Percentiles rank a stretch among this genome's conserved stretches.
phyloP scores from a whole-genome alignment of 495 filamentous ascomycete genomes.

The Geopyxis carbonaria region DNA sequence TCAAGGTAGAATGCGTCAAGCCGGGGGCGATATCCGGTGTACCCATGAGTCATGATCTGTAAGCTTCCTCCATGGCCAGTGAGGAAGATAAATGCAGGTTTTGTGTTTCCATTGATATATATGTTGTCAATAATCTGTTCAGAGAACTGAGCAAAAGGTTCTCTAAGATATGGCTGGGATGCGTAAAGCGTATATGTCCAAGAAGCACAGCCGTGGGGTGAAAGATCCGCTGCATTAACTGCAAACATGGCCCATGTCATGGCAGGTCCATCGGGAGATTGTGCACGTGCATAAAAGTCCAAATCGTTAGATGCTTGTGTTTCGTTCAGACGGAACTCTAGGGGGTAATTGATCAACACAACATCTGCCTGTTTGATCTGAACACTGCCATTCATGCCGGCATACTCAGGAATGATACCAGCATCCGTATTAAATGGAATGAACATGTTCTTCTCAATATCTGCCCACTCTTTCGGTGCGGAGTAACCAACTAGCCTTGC shows the following conservation, averaged over 20 bases:
- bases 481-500: slow-evolving; percentile 39
- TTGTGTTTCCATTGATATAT: slow-evolving; percentile 41
- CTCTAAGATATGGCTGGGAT: slow-evolving; percentile 36
- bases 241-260: slow-evolving; percentile 46
- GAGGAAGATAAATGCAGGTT: slow-evolving; percentile 43
- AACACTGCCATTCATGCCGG: slow-evolving; percentile 38
- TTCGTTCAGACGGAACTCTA: slow-evolving; percentile 29
- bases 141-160: slow-evolving; percentile 43
- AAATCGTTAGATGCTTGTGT: slow-evolving; percentile 28
- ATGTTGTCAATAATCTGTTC: slow-evolving; percentile 56
- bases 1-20: slow-evolving; percentile 36
- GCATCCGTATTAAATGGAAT: slow-evolving; percentile 33
- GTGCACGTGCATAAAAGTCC: slow-evolving; percentile 42
- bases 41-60: slow-evolving; percentile 38
- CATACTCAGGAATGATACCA: slow-evolving; percentile 55
- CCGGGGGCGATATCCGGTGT: slow-evolving; percentile 35
- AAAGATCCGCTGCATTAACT: slow-evolving; percentile 36
- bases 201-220: slow-evolving; percentile 36
- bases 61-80: slow-evolving; percentile 41
- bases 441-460: slow-evolving; percentile 37
- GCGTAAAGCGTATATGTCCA: slow-evolving; percentile 39
- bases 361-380: slow-evolving; percentile 45
- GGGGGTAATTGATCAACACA: slow-evolving; percentile 38
- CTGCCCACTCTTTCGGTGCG: slow-evolving; percentile 34
- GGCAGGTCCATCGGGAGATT: slow-evolving; percentile 39